phyloP scores from a whole-genome alignment of 495 filamentous ascomycete genomes.

The Annulohypoxylon moriforme region DNA sequence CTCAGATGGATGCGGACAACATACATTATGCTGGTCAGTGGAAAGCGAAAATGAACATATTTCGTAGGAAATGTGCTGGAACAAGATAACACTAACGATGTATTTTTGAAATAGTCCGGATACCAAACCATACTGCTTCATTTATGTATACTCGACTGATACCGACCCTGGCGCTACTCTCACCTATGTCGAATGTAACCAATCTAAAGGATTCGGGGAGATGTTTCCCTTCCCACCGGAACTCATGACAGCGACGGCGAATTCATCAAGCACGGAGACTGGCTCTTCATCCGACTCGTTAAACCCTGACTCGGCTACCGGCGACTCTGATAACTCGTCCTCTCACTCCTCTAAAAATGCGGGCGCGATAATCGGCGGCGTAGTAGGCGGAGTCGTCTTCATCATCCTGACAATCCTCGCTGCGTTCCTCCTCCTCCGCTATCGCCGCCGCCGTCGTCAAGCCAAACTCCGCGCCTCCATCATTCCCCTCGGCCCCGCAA shows the following conservation, averaged over 20 bases:
- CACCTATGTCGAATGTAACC: conserved; percentile 39
- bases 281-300: conserved; percentile 4
- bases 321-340: background rate
- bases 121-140: conserved; percentile 36
- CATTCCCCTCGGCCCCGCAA: conserved; percentile 1
- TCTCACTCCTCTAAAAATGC: conserved; percentile 19
- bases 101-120: conserved; percentile 12
- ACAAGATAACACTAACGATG: conserved; percentile 5
- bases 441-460: conserved; percentile 1
- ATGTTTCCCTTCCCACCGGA: conserved; percentile 43
- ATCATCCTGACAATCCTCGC: conserved; percentile 20
- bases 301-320: background rate
- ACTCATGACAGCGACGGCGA: conserved; percentile 17
- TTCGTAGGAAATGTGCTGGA: background rate
- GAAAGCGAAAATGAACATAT: background rate
- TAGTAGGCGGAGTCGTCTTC: conserved; percentile 34
- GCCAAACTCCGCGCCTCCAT: background rate
- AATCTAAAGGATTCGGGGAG: conserved; percentile 37
- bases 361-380: conserved; percentile 38
- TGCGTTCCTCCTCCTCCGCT: conserved; percentile 17
- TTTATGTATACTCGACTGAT: conserved; percentile 36
- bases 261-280: conserved; percentile 9
- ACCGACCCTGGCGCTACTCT: conserved; percentile 25
- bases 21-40: conserved; percentile 47
- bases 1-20: conserved; percentile 29